Conservation (phyloP, 345 rosid species). For the Ceriops tagal region DNA sequence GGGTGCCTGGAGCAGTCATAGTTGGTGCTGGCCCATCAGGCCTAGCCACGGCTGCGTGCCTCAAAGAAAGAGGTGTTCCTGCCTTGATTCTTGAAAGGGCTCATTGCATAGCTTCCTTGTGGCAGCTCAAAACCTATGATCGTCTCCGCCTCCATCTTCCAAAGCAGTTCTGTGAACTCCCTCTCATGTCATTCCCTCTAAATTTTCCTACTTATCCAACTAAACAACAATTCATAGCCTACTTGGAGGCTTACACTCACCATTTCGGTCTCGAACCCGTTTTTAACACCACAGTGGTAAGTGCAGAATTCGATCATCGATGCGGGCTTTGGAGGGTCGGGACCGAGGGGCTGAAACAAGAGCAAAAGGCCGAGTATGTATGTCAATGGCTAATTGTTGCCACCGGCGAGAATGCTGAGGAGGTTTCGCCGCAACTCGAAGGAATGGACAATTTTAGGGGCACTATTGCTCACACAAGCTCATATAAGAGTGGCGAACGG, state of each 20-base stretch:
- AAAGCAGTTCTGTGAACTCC: slow-evolving; percentile 72
- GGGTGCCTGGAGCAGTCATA: slow-evolving; percentile 57
- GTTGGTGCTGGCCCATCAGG: slow-evolving; percentile 94
- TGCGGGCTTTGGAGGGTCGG: slow-evolving; percentile 56
- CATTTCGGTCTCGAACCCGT: slow-evolving; percentile 44
- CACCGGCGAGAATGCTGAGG: slow-evolving; percentile 82
- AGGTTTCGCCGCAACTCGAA: slow-evolving; percentile 54
- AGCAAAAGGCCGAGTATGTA: slow-evolving; percentile 40
- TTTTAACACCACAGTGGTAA: slow-evolving; percentile 50
- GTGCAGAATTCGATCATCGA: slow-evolving; percentile 53
- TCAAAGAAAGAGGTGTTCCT: slow-evolving; percentile 50
- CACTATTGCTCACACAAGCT: slow-evolving; percentile 52
- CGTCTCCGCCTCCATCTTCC: slow-evolving; percentile 95
- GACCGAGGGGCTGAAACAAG: slow-evolving; percentile 35
- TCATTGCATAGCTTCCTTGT: slow-evolving; percentile 64
- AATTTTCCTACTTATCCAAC: slow-evolving; percentile 71
- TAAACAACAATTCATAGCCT: slow-evolving; percentile 62
- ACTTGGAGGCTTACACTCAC: slow-evolving; percentile 48
- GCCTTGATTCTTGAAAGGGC: slow-evolving; percentile 68
- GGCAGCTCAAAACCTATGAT: slow-evolving; percentile 80
- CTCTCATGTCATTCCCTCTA: slow-evolving; percentile 58
- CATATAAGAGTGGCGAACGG: slow-evolving; percentile 51
- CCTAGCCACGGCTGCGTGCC: slow-evolving; percentile 72
- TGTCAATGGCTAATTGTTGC: slow-evolving; percentile 77
- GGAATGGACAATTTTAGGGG: slow-evolving; percentile 60